These are phyloP conservation scores for Gleditsia sinensis DNA, from an alignment of 306 rosid genomes.

Conservation along the genomic window DNA sequence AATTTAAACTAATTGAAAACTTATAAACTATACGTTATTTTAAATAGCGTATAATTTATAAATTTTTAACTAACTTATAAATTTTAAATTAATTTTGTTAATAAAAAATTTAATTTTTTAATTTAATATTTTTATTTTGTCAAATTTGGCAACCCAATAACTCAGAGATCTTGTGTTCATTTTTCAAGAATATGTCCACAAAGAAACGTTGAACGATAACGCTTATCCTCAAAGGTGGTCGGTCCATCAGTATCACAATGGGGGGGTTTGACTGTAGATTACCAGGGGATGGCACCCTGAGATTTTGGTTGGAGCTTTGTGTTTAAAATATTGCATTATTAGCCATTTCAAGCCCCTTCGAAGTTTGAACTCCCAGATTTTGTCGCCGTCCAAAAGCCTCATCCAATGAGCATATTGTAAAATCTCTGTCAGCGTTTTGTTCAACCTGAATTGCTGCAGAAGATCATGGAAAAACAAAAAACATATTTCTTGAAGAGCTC, in stretches of 20 bases:
- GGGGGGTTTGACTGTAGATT: constrained; percentile 5
- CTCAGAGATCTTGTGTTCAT: too few relatives aligned
- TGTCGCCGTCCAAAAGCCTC: background rate
- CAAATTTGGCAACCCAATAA: too few relatives aligned
- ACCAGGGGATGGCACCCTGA: background rate
- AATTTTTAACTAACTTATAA: too few relatives aligned
- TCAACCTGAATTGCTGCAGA: too few relatives aligned
- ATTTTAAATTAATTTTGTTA: too few relatives aligned
- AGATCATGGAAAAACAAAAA: background rate
- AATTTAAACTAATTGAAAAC: too few relatives aligned
- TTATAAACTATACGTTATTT: too few relatives aligned
- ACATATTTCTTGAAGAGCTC: background rate
- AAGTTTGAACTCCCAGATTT: background rate
- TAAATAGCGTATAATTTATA: too few relatives aligned
- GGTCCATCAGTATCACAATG: background rate
- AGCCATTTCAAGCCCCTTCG: background rate
- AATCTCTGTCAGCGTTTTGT: too few relatives aligned
- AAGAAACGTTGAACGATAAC: background rate
- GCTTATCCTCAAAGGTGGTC: background rate
- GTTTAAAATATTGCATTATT: background rate
- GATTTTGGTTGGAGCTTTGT: background rate
- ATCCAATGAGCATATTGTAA: background rate
- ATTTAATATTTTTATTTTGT: too few relatives aligned
- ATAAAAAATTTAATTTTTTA: too few relatives aligned
- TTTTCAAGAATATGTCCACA: too few relatives aligned